A percentile compares a stretch with the other conserved stretches of the same genome.
phyloP scores from a whole-genome alignment of 2,329 filamentous ascomycete species.

The Penicillium sp. region DNA sequence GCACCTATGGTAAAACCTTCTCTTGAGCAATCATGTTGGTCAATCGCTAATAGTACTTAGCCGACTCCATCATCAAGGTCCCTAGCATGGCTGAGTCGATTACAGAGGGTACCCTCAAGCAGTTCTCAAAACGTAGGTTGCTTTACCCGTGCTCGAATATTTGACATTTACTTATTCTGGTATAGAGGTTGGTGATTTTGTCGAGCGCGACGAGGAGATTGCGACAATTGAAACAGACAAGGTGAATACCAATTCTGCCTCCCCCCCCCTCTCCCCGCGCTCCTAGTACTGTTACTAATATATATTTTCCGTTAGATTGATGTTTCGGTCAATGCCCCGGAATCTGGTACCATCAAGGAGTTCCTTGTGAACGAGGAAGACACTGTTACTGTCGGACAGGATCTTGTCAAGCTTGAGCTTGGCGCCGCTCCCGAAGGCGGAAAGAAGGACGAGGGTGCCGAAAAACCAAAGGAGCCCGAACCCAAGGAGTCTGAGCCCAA shows the following conservation, averaged over 20 bases:
- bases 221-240: slow-evolving; percentile 99
- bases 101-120: slow-evolving; percentile 93
- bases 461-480: slow-evolving; percentile 59
- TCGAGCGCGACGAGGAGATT: slow-evolving; percentile 95
- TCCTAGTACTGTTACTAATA: neutral
- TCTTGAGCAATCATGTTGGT: neutral
- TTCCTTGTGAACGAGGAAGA: slow-evolving; percentile 90
- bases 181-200: slow-evolving; percentile 79
- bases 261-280: neutral
- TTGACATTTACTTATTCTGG: slow-evolving; percentile 16
- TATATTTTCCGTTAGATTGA: slow-evolving; percentile 67
- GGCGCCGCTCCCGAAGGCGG: slow-evolving; percentile 59
- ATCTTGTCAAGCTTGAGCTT: slow-evolving; percentile 80
- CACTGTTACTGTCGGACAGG: slow-evolving; percentile 90
- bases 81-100: slow-evolving; percentile 99
- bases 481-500: slow-evolving; percentile 50
- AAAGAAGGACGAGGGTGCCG: slow-evolving; percentile 54
- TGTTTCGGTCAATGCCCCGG: slow-evolving; percentile 90
- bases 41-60: slow-evolving; percentile 35
- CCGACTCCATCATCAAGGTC: slow-evolving; percentile 86
- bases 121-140: slow-evolving; percentile 73
- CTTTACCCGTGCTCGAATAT: slow-evolving; percentile 16
- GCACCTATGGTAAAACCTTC: slow-evolving; percentile 33
- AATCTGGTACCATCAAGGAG: slow-evolving; percentile 87
- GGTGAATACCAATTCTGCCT: slow-evolving; percentile 48